Evolutionary conservation across 1,284 basidiomycete genomes (phyloP), one percentile per base, ranked within the genome.

Genomic region (Rhizoctonia solani): DNA sequence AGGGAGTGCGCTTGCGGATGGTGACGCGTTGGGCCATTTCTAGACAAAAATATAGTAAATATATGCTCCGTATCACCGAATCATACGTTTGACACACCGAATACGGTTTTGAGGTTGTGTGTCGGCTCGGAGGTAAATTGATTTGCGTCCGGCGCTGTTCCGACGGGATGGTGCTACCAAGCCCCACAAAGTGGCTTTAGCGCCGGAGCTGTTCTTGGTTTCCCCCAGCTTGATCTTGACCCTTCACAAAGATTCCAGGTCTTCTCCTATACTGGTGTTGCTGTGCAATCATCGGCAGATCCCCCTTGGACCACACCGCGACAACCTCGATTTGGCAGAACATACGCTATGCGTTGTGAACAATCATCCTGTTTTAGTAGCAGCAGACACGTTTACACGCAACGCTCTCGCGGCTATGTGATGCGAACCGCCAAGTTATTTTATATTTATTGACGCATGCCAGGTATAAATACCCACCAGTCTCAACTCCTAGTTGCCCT

Each of bases 11-110:
- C 83, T 96, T 99, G 83, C 97, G 93, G 83, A 99, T 92, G 75
- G 95, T 98, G 76, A 99, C 95, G 79, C 96, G 95, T 88, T 98
- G 93, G 82, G 93, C 94, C 95, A 98, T 97, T 84, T 75, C 77
- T 73, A 52, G 14, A 8, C 21, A 53, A 16, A 3, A 30, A 6
- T 53, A 29, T 50, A 1, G 14, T 39, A 19, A 42, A 37, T 52
- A 32, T 42, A 23, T 41, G 58, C 11, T 50, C n/a, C 5, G 13
- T 27, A 29, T 2, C 23, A 47, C 23, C 32, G 27, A 25, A 29
- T 34, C 58, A 63, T 63, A 50, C 34, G 47, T 52, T 50, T 47
- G 3, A 63, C 58, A 39, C 58, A 63, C 58, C 47, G 47, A 50
- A 37, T 50, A 59, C 41, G 32, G 34, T 63, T 47, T 63, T 52